Evolutionary conservation across 495 filamentous ascomycete species (phyloP).

Genomic region (Cercophora newfieldiana): DNA sequence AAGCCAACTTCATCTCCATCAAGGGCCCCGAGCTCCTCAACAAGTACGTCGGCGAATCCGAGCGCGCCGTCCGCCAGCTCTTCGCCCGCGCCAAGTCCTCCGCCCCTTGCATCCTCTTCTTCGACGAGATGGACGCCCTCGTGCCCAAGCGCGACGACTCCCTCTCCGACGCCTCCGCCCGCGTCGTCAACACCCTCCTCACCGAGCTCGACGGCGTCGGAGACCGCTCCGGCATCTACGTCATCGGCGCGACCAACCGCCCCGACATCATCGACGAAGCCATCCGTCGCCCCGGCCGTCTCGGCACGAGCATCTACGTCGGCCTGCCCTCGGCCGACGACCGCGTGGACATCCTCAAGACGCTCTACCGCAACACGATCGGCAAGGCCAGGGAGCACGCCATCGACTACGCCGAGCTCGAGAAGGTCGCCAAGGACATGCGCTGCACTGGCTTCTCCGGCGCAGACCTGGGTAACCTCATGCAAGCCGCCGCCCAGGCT

Average conservation of each 20-base stretch:
- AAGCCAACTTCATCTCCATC: slow-evolving; percentile 97
- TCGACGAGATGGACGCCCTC: slow-evolving; percentile 93
- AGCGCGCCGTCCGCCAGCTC: slow-evolving; percentile 88
- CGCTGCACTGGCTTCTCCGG: slow-evolving; percentile 85
- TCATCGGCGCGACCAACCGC: slow-evolving; percentile 91
- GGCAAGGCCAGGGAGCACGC: slow-evolving; percentile 36
- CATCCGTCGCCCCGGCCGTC: slow-evolving; percentile 87
- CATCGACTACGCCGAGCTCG: slow-evolving; percentile 45
- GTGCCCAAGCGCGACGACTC: slow-evolving; percentile 82
- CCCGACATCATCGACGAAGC: slow-evolving; percentile 96
- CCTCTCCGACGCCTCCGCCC: slow-evolving; percentile 76
- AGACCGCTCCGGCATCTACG: slow-evolving; percentile 83
- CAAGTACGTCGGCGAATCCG: slow-evolving; percentile 95
- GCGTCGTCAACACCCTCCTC: slow-evolving; percentile 95
- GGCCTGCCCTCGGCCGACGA: slow-evolving; percentile 79
- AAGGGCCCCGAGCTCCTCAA: slow-evolving; percentile 93
- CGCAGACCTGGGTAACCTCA: slow-evolving; percentile 79
- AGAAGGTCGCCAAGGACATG: slow-evolving; percentile 60
- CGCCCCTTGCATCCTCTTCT: slow-evolving; percentile 93
- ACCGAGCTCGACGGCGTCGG: slow-evolving; percentile 91
- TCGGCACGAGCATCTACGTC: slow-evolving; percentile 88
- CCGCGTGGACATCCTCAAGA: slow-evolving; percentile 80
- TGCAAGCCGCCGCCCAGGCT: slow-evolving; percentile 73
- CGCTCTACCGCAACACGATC: slow-evolving; percentile 68
- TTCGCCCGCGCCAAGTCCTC: slow-evolving; percentile 85